Evolutionary conservation across 345 rosid species (phyloP), one percentile per base, ranked within the genome.

Genomic region (Rhizophora mangle): DNA sequence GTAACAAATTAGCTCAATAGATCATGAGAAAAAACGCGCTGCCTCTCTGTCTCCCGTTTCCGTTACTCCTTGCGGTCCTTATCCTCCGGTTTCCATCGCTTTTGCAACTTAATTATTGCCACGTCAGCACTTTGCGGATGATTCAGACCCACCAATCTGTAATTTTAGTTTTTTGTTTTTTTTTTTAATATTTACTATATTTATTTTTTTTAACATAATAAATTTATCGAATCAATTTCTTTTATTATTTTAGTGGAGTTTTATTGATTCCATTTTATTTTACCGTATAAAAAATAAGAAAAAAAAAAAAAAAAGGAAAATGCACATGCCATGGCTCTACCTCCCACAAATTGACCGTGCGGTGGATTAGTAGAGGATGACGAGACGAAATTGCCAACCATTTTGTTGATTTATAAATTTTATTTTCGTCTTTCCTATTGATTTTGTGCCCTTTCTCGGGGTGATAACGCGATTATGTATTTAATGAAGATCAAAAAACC

Each of bases 31-130:
- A 61, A 62, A 37, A 54, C 58, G 19, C 39, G 11, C 16, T 20
- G 62, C 22, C 66, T 61, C 43, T 34, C 31, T 63, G 58, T 30
- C 8, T 63, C 65, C 63, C 56, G 76, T 63, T 77, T 79, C 76
- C 75, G 78, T 77, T 66, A 63, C 83, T 73, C 30, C 16, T 79
- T 64, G 81, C 65, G 52, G 90, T 87, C 80, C 84, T 85, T 80
- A 74, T 85, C 91, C 74, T 82, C 84, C 87, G 75, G 81, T 85
- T 85, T 72, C 70, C 83, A 75, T 78, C 82, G 82, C 69, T 54
- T 82, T 81, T 71, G 75, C 85, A 62, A 68, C 77, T 76, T 73
- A 69, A 71, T 68, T 76, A 9, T 76, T 77, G 86, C 82, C 91
- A 87, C 84, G 82, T 88, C 89, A 85, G 62, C 79, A 0, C n/a